Evolutionary conservation across 257 asterid genomes (phyloP).

Genomic region (Verbena officinalis): DNA sequence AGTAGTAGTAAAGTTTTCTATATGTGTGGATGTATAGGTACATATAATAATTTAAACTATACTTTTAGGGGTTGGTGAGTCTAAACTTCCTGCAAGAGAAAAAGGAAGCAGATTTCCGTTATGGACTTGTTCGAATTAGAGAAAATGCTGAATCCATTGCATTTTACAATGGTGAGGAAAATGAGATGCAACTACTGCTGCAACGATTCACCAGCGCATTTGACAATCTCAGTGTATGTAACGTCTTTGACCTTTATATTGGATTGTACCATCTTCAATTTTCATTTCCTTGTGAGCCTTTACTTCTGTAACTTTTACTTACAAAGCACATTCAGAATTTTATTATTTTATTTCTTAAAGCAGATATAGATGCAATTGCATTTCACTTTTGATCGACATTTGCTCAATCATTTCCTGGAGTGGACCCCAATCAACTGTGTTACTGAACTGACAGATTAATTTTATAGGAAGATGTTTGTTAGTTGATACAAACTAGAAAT

Average conservation of each 20-base stretch:
- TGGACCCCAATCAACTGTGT: background rate
- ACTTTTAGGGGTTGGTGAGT: slow-evolving; percentile 67
- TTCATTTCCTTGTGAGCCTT: slow-evolving; percentile 10
- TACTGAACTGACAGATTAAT: background rate
- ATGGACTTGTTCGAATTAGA: slow-evolving; percentile 86
- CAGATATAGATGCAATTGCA: slow-evolving; percentile 9
- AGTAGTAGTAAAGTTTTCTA: background rate
- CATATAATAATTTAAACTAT: slow-evolving; percentile 20
- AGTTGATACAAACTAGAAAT: background rate
- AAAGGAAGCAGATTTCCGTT: slow-evolving; percentile 90
- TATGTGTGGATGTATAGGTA: background rate
- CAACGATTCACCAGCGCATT: slow-evolving; percentile 83
- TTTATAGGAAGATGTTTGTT: background rate
- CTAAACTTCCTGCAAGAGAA: slow-evolving; percentile 93
- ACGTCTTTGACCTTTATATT: slow-evolving; percentile 2
- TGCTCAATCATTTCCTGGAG: background rate
- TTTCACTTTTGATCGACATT: background rate
- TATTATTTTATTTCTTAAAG: background rate
- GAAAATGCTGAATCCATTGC: slow-evolving; percentile 99
- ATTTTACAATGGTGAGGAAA: slow-evolving; percentile 89
- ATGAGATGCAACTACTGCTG: slow-evolving; percentile 81
- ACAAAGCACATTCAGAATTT: background rate
- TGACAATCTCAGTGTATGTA: slow-evolving; percentile 81
- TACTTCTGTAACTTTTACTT: slow-evolving; percentile 15
- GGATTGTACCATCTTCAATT: slow-evolving; percentile 9